Evolutionary conservation across 75 land plant species (phyloP).

Genomic region (Pinus albicaulis): DNA sequence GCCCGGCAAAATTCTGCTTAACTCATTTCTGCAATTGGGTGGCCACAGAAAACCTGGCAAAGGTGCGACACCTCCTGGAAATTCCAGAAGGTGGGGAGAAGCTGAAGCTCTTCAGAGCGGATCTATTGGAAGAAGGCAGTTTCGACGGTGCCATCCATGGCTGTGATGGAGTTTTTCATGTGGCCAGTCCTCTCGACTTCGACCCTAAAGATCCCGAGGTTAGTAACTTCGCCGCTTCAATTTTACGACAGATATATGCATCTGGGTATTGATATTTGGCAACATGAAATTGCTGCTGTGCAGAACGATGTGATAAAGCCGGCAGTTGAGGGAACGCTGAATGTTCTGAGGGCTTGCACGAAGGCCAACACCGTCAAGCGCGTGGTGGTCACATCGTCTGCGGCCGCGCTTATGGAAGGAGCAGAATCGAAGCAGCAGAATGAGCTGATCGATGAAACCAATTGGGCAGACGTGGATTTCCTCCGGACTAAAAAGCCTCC

Average conservation of each 20-base stretch:
- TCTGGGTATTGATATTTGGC: too few relatives aligned
- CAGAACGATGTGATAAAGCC: slow-evolving; percentile 34
- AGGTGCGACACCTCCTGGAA: slow-evolving; percentile 23
- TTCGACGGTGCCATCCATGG: slow-evolving; percentile 29
- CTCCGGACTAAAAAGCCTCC: slow-evolving; percentile 23
- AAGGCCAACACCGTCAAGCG: slow-evolving; percentile 42
- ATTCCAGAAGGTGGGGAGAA: slow-evolving; percentile 29
- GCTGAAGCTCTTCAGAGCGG: slow-evolving; percentile 29
- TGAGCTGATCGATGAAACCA: slow-evolving; percentile 42
- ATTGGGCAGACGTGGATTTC: slow-evolving; percentile 14
- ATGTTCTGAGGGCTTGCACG: slow-evolving; percentile 42
- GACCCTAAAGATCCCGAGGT: slow-evolving; percentile 19
- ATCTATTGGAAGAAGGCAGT: slow-evolving; percentile 28
- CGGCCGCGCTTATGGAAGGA: slow-evolving; percentile 27
- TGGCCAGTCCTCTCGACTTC: slow-evolving; percentile 30
- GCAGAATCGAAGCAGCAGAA: slow-evolving; percentile 10
- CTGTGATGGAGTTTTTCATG: slow-evolving; percentile 34
- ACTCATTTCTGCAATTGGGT: slow-evolving; percentile 5
- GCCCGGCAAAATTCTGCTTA: too few relatives aligned
- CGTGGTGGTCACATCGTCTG: slow-evolving; percentile 62
- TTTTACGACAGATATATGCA: too few relatives aligned
- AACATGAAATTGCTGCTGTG: not conserved
- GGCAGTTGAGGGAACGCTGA: slow-evolving; percentile 46
- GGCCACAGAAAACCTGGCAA: slow-evolving; percentile 18
- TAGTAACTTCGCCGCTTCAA: not conserved